Base-by-base conservation (phyloP, 2,329 filamentous ascomycete species). In the Cladosporium sp. region DNA sequence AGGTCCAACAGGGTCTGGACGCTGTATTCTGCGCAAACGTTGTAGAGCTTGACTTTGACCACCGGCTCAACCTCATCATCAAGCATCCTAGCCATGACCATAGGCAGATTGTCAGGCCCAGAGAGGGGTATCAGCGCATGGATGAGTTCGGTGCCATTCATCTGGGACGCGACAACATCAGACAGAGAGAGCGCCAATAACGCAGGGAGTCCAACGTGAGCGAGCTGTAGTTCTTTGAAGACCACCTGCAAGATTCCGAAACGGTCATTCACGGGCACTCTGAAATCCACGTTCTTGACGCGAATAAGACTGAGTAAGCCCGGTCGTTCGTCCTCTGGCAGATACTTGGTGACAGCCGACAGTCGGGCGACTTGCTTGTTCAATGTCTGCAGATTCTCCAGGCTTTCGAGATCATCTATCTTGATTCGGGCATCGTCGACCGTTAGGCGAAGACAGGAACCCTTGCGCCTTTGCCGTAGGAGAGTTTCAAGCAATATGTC, bases 401-500 rank as follows among this genome's bases (percentile, higher is more conserved):
- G 80, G 70, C 90, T 87, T 12, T 86, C 81, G 47, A 92, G 78
- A 68, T 88, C 87, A 8, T 83, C 82, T 18, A 95, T 80, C 4
- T 85, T 82, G 26, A 89, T 80, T 60, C 88, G 87, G 21, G 93
- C 78, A 32, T 85, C 84, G 32, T 88, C 88, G 6, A 96, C 75
- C 3, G 86, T 88, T 5, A 91, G 77, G 59, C 92, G 88, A 34
- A 97, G 81, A 7, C 98, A 90, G 11, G 91, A 89, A 0, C 94
- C 95, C 78, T 97, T 94, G 63, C 90, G 86, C 67, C 95, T 85
- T 77, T 99, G 95, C 26, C 92, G 86, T 15, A 98, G 80, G 0
- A 99, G 83, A 0, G 92, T 97, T 72, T 98, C 94, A 26, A 99
- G 87, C 83, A 99, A 89, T 67, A 99, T 96, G 73, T 98, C 94